phyloP scores from a whole-genome alignment of 176 grass and related monocot species.

The Neostapfia colusana region DNA sequence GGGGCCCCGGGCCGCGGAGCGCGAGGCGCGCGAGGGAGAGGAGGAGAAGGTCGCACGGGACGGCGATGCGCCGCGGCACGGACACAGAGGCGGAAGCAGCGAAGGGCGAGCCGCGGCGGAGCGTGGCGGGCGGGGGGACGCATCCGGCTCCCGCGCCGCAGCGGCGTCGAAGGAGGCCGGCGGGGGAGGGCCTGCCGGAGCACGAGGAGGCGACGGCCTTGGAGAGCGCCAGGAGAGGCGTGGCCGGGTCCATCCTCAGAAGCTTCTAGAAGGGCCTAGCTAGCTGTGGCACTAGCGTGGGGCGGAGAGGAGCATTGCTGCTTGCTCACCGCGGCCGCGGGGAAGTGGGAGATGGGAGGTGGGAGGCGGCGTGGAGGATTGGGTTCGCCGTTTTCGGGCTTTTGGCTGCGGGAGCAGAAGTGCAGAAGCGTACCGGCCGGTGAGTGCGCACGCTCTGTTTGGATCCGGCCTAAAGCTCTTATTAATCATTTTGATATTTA shows the following conservation, averaged over 20 bases:
- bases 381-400: background rate
- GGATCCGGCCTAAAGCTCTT: too few species aligned
- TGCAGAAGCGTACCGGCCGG: too few species aligned
- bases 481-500: too few species aligned
- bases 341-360: background rate
- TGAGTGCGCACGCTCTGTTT: too few species aligned
- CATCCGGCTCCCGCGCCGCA: background rate
- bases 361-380: conserved; percentile 1
- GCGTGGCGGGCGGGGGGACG: background rate
- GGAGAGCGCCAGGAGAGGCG: conserved; percentile 75
- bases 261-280: conserved; percentile 20
- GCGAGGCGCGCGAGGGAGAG: conserved; percentile 60
- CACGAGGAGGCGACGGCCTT: conserved; percentile 53
- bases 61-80: conserved; percentile 6
- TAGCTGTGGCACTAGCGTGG: background rate
- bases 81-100: conserved; percentile 23
- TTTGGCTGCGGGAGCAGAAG: background rate
- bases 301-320: conserved; percentile 23
- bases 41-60: conserved; percentile 51
- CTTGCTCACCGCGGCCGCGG: background rate
- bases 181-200: conserved; percentile 40
- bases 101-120: conserved; percentile 20
- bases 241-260: conserved; percentile 58
- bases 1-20: conserved; percentile 39
- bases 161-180: conserved; percentile 38